Evolutionary conservation across 768 basidiomycete species (phyloP), one percentile per base, ranked within the genome.

Genomic region (Butyriboletus loyo): DNA sequence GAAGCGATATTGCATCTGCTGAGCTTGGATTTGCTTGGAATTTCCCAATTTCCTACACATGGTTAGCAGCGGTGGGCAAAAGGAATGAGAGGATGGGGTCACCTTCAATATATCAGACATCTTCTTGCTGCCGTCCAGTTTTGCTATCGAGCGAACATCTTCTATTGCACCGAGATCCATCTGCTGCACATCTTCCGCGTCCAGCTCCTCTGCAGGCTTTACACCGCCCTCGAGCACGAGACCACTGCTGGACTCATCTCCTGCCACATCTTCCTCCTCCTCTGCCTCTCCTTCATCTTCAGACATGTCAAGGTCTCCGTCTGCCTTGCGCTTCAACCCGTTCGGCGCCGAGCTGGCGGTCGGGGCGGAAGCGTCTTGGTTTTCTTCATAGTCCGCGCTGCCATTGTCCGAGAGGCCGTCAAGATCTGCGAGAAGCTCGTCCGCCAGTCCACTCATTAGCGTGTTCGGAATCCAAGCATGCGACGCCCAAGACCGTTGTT

Each of bases 161-260:
- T 89, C 87, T 46, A 98, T 80, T 25, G 71, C 76, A 11, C 84
- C 84, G 32, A 99, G 74, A 62, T 98, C 92, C 92, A 98, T 98
- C 62, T 85, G 83, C 64, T 93, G 88, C 28, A 98, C 97, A 53
- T 95, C 92, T 59, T 96, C 95, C 27, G 77, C 85, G 66, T 98
- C 94, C 39, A 98, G 76, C 72, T 99, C 95, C 35, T 98, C 94
- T n/a, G 95, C 92, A 14, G 96, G 96, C 59, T 82, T 84, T 13
- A 95, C 76, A 10, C 96, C 96, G 1, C 94, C 95, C 49, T 89
- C 89, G 0, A 89, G 77, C 5, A 92, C 85, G 14, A 95, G 77
- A 6, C 77, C 78, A 0, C 78, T 79, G 7, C 78, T 69, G 34
- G 78, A 76, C 6, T 56, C 70, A 32, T 69, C 67, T 42, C 69